These are phyloP conservation scores for Eucalyptus albens DNA, from an alignment of 345 rosid genomes.

Conservation along the genomic window DNA sequence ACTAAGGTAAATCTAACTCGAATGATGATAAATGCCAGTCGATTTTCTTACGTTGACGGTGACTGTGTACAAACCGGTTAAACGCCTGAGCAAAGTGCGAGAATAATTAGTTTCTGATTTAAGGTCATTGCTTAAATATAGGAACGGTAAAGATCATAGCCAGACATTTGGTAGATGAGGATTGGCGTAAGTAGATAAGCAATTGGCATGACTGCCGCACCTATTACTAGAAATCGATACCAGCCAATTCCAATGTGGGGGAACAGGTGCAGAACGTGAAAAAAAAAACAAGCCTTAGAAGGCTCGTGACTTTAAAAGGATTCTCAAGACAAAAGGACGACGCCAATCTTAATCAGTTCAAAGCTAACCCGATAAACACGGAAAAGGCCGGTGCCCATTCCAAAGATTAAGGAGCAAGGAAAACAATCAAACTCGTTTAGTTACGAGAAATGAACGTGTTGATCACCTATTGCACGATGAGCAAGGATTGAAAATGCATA, in stretches of 20 bases:
- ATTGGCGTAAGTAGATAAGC: not conserved
- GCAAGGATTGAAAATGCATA: not conserved
- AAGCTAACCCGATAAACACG: not conserved
- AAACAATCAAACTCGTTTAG: not conserved
- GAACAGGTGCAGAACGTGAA: not conserved
- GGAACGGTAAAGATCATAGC: not conserved
- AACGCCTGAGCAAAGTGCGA: not conserved
- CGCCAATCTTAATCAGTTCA: rapidly evolving
- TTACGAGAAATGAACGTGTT: not conserved
- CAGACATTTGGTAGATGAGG: not conserved
- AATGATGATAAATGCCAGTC: not conserved
- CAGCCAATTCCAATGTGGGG: not conserved
- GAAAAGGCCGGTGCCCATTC: not conserved
- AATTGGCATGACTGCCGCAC: not conserved
- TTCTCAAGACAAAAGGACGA: not conserved
- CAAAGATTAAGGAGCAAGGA: not conserved
- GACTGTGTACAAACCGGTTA: rapidly evolving
- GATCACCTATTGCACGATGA: not conserved
- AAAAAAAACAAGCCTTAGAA: not conserved
- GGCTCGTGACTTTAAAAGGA: not conserved
- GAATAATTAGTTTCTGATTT: not conserved
- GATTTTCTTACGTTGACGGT: not conserved
- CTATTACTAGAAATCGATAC: not conserved
- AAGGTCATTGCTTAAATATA: not conserved
- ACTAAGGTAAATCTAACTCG: not conserved